Evolutionary conservation across 192 early-diverging fungal species (phyloP).

Genomic region (Backusella liffmaniae): DNA sequence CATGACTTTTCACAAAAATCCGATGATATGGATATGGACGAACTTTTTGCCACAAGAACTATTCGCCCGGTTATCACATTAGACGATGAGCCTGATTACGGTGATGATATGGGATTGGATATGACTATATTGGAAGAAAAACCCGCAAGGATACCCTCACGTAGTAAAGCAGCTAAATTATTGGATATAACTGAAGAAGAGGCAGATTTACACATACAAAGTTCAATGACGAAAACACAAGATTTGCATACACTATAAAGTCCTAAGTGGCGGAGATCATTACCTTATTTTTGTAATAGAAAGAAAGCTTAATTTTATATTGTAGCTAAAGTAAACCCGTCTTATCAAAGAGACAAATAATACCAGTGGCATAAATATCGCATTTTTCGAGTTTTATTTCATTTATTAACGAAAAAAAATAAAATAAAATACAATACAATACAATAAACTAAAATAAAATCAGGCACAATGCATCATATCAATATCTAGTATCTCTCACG

Average conservation of each 20-base stretch:
- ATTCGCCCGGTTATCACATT: conserved; percentile 24
- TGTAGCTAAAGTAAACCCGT: background rate
- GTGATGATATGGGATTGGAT: conserved; percentile 32
- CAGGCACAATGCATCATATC: background rate
- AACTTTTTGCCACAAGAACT: conserved; percentile 26
- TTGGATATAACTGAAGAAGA: conserved; percentile 10
- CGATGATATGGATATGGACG: conserved; percentile 20
- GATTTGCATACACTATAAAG: background rate
- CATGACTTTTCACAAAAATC: background rate
- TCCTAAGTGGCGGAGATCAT: background rate
- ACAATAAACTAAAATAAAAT: background rate
- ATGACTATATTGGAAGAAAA: conserved; percentile 10
- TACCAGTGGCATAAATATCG: conserved; percentile 14
- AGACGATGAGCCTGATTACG: conserved; percentile 21
- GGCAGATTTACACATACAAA: background rate
- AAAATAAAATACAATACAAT: too few relatives aligned
- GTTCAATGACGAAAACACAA: background rate
- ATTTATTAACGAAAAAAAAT: background rate
- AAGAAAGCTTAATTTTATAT: conserved; percentile 1
- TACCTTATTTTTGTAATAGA: background rate
- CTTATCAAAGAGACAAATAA: background rate
- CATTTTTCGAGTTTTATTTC: conserved; percentile 2
- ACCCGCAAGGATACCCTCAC: background rate
- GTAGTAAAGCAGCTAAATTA: conserved; percentile 1
- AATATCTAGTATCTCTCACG: background rate